Conservation (phyloP, 2,329 filamentous ascomycete genomes). For the Blumeria hordei region DNA sequence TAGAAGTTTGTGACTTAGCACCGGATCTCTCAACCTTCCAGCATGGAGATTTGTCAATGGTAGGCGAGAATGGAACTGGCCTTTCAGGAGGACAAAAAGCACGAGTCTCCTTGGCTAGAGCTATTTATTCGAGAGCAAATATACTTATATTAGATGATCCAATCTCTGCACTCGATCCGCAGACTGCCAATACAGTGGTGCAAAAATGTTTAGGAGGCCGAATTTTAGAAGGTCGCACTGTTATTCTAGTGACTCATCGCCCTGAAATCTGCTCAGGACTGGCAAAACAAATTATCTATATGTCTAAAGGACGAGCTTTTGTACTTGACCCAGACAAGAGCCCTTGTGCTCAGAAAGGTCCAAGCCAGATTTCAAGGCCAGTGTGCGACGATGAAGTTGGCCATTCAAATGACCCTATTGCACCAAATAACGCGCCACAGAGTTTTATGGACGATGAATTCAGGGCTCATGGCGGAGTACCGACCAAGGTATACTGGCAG, state of each 20-base stretch:
- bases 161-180: constrained; percentile 34
- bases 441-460: constrained; percentile 64
- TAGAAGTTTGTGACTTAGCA: constrained; percentile 36
- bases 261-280: constrained; percentile 48
- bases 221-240: constrained; percentile 26
- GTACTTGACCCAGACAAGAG: constrained; percentile 9
- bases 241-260: constrained; percentile 39
- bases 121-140: constrained; percentile 29
- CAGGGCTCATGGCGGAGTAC: constrained; percentile 50
- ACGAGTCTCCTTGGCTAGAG: constrained; percentile 33
- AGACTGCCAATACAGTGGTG: constrained; percentile 37
- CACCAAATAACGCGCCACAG: constrained; percentile 31
- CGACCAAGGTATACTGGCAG: constrained; percentile 54
- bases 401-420: constrained; percentile 4
- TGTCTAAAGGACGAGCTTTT: constrained; percentile 30
- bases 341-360: constrained; percentile 8
- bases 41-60: constrained; percentile 35
- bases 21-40: constrained; percentile 38
- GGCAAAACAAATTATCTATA: constrained; percentile 48
- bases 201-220: constrained; percentile 29
- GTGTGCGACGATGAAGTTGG: constrained; percentile 15
- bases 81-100: constrained; percentile 36
- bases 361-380: constrained; percentile 6
- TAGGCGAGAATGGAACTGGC: constrained; percentile 36
- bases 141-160: constrained; percentile 34